These are phyloP conservation scores for Geranium rotundifolium DNA, from an alignment of 345 rosid species.

Conservation along the genomic window DNA sequence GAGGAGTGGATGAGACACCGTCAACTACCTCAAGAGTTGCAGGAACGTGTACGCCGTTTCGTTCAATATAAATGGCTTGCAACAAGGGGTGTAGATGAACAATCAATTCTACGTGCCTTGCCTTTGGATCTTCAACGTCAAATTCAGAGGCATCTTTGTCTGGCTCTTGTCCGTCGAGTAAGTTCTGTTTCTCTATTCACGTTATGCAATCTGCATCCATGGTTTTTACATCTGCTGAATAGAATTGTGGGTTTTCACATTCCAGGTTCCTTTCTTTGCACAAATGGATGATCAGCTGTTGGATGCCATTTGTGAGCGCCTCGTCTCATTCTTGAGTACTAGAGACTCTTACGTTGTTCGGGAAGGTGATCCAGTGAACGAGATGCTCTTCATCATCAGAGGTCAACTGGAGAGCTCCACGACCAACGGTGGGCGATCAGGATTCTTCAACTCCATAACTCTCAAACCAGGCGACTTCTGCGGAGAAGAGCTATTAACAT, in stretches of 20 bases:
- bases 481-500: slow-evolving; percentile 78
- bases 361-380: slow-evolving; percentile 81
- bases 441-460: slow-evolving; percentile 69
- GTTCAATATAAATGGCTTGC: slow-evolving; percentile 79
- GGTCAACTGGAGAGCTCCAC: slow-evolving; percentile 82
- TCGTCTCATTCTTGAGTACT: slow-evolving; percentile 62
- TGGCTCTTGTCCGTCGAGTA: slow-evolving; percentile 86
- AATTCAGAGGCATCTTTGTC: slow-evolving; percentile 72
- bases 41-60: slow-evolving; percentile 68
- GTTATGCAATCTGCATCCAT: neutral
- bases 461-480: slow-evolving; percentile 73
- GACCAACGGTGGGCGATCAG: slow-evolving; percentile 70
- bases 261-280: slow-evolving; percentile 75
- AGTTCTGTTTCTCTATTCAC: slow-evolving; percentile 3
- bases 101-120: slow-evolving; percentile 52
- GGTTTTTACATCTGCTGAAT: neutral
- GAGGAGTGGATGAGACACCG: slow-evolving; percentile 98
- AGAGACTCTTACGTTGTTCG: slow-evolving; percentile 47
- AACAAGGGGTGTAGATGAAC: slow-evolving; percentile 79
- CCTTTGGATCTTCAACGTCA: slow-evolving; percentile 69
- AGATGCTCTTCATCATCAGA: slow-evolving; percentile 86
- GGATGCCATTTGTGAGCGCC: slow-evolving; percentile 79
- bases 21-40: slow-evolving; percentile 62
- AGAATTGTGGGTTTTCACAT: neutral
- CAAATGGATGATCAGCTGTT: slow-evolving; percentile 81